Base-by-base conservation (phyloP, 2,329 filamentous ascomycete genomes). In the Pestalotiopsis sp. region DNA sequence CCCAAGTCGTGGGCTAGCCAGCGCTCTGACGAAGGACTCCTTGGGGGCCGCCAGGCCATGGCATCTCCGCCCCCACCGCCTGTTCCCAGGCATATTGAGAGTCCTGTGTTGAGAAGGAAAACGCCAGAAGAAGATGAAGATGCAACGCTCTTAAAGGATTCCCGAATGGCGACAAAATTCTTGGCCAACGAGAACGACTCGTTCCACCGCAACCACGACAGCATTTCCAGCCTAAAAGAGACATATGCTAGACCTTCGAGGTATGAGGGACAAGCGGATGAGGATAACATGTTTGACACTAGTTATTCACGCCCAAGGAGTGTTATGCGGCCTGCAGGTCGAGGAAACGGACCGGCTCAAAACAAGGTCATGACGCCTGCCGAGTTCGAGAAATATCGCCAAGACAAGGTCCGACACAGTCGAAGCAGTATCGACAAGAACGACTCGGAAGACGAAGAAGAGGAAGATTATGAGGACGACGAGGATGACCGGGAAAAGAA, bases 351-450 rank as follows among this genome's bases (percentile, higher is more conserved):
- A 69, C 78, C 73, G 52, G 66, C 86, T 9, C 83, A 84, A 23
- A 92, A 88, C 78, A 96, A 96, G 79, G 92, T 96, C 71, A 97
- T 97, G 93, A 97, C 94, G 1, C 92, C 92, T 1, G 93, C 91
- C 12, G 90, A 97, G 77, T 97, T 97, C 73, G 94, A 97, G 78
- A 88, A 88, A 72, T 95, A 95, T 75, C 88, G 90, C 71, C 87
- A 91, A 75, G 92, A 96, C 76, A 91, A 93, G 75, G 90, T 91
- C 72, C 85, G 89, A n/a, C 84, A 87, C 67, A 84, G 84, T 49
- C 81, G 82, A 74, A 81, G 75, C 36, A 77, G 77, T 58, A 79
- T 69, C 71, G 67, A 76, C 77, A 41, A 83, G 79, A 36, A 84
- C 82, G 74, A 85, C 80, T 74, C 76, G 7, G 74, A 81, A 68